These are phyloP conservation scores for Lachancea quebecensis DNA, from an alignment of 805 yeast species.

Conservation along the genomic window DNA sequence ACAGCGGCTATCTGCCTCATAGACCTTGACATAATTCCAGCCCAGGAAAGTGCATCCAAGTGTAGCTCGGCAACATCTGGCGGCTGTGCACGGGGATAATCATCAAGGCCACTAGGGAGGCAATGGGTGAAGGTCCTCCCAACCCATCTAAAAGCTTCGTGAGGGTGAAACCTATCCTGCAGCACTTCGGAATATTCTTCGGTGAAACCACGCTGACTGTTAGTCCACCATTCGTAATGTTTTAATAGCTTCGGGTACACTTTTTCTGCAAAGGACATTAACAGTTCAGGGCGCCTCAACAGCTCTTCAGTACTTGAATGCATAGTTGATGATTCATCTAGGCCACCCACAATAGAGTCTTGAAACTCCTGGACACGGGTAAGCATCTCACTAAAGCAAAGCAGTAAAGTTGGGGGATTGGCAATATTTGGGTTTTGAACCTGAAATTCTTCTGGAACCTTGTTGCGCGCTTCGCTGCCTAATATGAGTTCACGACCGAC, in stretches of 20 bases:
- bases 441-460: slow-evolving; percentile 78
- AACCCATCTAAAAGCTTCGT: slow-evolving; percentile 84
- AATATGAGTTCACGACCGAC: slow-evolving; percentile 91
- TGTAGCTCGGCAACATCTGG: slow-evolving; percentile 87
- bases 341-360: slow-evolving; percentile 3
- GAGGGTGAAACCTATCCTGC: slow-evolving; percentile 35
- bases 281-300: slow-evolving; percentile 49
- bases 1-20: slow-evolving; percentile 66
- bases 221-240: slow-evolving; percentile 82
- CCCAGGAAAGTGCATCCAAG: slow-evolving; percentile 87
- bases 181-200: slow-evolving; percentile 46
- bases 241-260: slow-evolving; percentile 70
- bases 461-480: slow-evolving; percentile 83
- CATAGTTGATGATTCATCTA: slow-evolving; percentile 8
- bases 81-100: slow-evolving; percentile 77
- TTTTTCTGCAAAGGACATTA: slow-evolving; percentile 48
- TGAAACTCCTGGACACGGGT: slow-evolving; percentile 35
- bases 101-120: slow-evolving; percentile 90
- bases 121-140: slow-evolving; percentile 84
- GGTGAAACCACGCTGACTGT: slow-evolving; percentile 69
- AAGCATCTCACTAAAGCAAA: slow-evolving; percentile 55
- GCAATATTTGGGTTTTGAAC: slow-evolving; percentile 86
- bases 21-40: slow-evolving; percentile 84
- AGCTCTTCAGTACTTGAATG: slow-evolving; percentile 43
- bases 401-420: slow-evolving; percentile 90